Evolutionary conservation across 495 filamentous ascomycete genomes (phyloP).

Genomic region (Neurospora hispaniola): DNA sequence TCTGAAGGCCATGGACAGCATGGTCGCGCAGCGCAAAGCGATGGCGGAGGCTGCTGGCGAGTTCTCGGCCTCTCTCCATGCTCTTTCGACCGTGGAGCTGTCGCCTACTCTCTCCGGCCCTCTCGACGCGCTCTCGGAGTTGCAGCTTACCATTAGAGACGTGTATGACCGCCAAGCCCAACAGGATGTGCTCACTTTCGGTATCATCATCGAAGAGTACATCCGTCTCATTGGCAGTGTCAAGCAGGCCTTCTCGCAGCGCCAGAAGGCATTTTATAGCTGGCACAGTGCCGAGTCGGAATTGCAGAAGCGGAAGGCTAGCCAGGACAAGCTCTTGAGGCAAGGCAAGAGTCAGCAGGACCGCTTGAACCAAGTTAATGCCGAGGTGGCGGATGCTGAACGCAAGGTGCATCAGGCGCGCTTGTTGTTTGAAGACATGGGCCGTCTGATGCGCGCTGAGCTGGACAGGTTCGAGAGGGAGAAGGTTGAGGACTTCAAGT

Average conservation of each 20-base stretch:
- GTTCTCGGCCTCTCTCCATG: constrained; percentile 83
- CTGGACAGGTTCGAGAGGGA: constrained; percentile 91
- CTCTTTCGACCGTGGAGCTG: constrained; percentile 79
- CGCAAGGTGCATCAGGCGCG: constrained; percentile 84
- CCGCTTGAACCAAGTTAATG: constrained; percentile 77
- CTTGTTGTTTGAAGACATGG: constrained; percentile 95
- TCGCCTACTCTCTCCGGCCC: constrained; percentile 80
- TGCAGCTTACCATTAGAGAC: constrained; percentile 87
- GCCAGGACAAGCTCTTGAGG: constrained; percentile 82
- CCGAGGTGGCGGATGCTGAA: constrained; percentile 89
- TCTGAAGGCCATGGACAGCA: constrained; percentile 84
- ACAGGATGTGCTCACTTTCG: constrained; percentile 91
- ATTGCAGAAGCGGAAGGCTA: constrained; percentile 70
- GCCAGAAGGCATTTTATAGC: constrained; percentile 87
- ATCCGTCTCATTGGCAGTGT: constrained; percentile 88
- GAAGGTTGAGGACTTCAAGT: constrained; percentile 99
- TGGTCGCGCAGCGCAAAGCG: constrained; percentile 82
- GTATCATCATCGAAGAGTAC: constrained; percentile 97
- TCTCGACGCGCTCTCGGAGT: constrained; percentile 78
- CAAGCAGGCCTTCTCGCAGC: constrained; percentile 82
- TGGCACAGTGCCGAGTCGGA: constrained; percentile 88
- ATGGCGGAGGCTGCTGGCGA: constrained; percentile 88
- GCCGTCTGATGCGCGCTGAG: constrained; percentile 78
- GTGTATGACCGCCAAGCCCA: constrained; percentile 94
- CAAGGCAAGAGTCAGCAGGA: constrained; percentile 95